These are phyloP conservation scores for Blastomyces silverae DNA, from an alignment of 2,329 filamentous ascomycete species.

Conservation along the genomic window DNA sequence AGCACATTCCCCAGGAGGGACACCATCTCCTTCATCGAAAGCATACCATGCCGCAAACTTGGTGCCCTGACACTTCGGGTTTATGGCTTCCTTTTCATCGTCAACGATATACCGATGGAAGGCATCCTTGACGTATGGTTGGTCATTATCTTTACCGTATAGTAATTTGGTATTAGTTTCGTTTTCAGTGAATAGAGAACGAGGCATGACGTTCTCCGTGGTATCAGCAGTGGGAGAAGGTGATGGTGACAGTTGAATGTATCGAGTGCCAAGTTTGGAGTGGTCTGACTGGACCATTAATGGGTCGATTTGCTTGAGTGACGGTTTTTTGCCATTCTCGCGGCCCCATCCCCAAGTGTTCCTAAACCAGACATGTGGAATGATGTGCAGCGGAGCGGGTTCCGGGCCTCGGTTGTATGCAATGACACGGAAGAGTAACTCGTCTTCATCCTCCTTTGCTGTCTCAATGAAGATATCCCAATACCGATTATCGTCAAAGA, in stretches of 20 bases:
- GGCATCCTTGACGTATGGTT: conserved; percentile 86
- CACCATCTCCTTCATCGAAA: conserved; percentile 83
- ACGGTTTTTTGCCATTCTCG: conserved; percentile 69
- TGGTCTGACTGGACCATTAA: conserved; percentile 72
- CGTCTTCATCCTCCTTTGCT: conserved; percentile 86
- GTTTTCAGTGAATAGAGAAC: conserved; percentile 89
- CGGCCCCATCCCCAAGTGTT: conserved; percentile 97
- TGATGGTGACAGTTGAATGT: conserved; percentile 78
- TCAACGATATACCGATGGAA: conserved; percentile 86
- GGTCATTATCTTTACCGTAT: conserved; percentile 70
- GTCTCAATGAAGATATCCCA: conserved; percentile 98
- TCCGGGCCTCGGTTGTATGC: conserved; percentile 94
- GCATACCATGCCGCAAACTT: conserved; percentile 88
- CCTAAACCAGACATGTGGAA: conserved; percentile 93
- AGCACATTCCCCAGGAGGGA: conserved; percentile 84
- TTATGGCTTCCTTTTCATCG: conserved; percentile 70
- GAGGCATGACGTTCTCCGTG: conserved; percentile 74
- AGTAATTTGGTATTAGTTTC: conserved; percentile 79
- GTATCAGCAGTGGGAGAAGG: conserved; percentile 62
- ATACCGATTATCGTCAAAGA: conserved; percentile 83
- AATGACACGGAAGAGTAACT: conserved; percentile 87
- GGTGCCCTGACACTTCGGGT: conserved; percentile 71
- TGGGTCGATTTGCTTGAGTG: conserved; percentile 59
- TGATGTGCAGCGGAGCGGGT: conserved; percentile 81
- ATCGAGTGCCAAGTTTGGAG: conserved; percentile 71